phyloP scores from a whole-genome alignment of 768 basidiomycete genomes.

The Suillus decipiens region DNA sequence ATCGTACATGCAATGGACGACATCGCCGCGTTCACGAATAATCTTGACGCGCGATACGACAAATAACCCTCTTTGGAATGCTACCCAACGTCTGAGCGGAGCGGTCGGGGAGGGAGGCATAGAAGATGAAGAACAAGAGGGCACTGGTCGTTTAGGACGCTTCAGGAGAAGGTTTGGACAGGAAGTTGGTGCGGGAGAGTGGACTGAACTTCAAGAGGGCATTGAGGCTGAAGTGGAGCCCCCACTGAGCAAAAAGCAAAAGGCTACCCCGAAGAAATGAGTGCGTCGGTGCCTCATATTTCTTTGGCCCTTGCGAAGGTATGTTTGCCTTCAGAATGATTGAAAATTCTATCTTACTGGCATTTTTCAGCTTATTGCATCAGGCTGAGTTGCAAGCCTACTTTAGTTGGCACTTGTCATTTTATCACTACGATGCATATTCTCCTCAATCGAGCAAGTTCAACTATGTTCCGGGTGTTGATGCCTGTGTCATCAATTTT shows the following conservation, averaged over 20 bases:
- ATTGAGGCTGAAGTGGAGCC: slow-evolving; percentile 32
- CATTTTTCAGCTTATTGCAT: neutral
- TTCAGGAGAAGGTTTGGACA: slow-evolving; percentile 76
- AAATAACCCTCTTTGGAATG: slow-evolving; percentile 88
- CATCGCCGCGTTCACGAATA: slow-evolving; percentile 77
- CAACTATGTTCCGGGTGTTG: neutral
- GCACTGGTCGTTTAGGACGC: slow-evolving; percentile 76
- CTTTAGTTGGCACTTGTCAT: neutral
- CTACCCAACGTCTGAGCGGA: slow-evolving; percentile 54
- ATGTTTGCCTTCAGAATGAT: neutral
- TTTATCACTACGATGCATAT: neutral
- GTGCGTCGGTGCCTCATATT: neutral
- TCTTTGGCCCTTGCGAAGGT: neutral
- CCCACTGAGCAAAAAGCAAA: slow-evolving; percentile 15
- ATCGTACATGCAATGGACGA: slow-evolving; percentile 85
- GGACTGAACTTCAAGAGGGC: slow-evolving; percentile 27
- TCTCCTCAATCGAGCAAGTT: neutral
- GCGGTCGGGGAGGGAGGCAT: slow-evolving; percentile 40
- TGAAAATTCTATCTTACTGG: slow-evolving; percentile 1
- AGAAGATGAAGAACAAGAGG: slow-evolving; percentile 67
- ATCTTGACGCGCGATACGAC: slow-evolving; percentile 85
- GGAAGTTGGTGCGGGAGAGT: slow-evolving; percentile 39
- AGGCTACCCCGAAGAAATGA: slow-evolving; percentile 8
- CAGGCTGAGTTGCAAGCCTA: neutral
- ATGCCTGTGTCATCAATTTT: neutral